Base-by-base conservation (phyloP, 306 rosid genomes). In the Vigna trinervia region DNA sequence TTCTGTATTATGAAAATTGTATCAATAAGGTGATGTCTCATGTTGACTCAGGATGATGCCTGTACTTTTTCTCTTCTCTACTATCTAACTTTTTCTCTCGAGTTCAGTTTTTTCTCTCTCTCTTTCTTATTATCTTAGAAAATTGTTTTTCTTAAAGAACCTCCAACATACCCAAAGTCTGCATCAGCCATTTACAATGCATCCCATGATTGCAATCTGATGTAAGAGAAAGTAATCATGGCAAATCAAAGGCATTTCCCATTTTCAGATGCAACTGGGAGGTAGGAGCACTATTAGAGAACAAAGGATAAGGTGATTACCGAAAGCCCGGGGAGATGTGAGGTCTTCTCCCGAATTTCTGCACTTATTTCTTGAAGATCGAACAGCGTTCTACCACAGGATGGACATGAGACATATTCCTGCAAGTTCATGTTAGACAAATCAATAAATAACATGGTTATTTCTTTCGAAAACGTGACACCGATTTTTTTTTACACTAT, bases 121-220 rank as follows among this genome's bases (percentile, higher is more conserved):
- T 17, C 19, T 17, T 17, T 17, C 19, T 17, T 17, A 17, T 17
- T 17, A 17, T 17, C 19, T 17, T 17, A 17, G 19, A 17, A 17
- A 17, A 17, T 17, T 17, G 19, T 17, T 17, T 17, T 17, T 17
- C 19, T 17, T 17, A 17, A 17, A 17, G 19, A 17, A 17, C 99
- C 99, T 13, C 99, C 99, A 7, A 95, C 99, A 13, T 95, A 95
- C 12, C 99, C 99, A 61, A 95, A 95, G 81, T 95, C 99, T 34
- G 99, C 99, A 86, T 95, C 99, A 28, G 99, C 99, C 99, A 81
- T 95, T 95, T 3, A 95, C 99, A 53, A 95, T 95, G 90, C 99
- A 95, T 80, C 99, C 99, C 99, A 95, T 95, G 87, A 95, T 95
- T 62, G 99, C 99, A 86, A 95, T 92, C 99, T 95, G 76, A 69